phyloP scores from a whole-genome alignment of 345 rosid genomes.

The Eucalyptus cloeziana region DNA sequence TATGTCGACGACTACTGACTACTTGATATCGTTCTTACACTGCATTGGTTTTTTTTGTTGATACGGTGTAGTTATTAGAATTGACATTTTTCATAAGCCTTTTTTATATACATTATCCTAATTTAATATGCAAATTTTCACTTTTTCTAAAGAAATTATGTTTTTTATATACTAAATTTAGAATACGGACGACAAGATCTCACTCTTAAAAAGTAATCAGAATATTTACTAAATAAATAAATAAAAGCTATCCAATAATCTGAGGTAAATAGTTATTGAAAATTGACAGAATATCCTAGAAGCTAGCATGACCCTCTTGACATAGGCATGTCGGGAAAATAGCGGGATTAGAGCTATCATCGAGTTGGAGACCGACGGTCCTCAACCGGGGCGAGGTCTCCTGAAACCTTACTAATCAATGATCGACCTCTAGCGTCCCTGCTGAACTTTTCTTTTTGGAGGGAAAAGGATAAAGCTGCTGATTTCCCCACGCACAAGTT shows the following conservation, averaged over 20 bases:
- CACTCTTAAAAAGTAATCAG: not conserved
- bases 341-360: not conserved
- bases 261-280: not conserved
- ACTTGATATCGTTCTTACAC: rapidly evolving
- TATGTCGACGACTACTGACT: rapidly evolving
- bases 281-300: not conserved
- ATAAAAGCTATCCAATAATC: not conserved
- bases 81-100: not conserved
- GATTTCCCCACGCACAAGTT: not conserved
- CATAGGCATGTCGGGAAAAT: not conserved
- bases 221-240: not conserved
- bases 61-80: not conserved
- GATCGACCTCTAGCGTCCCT: not conserved
- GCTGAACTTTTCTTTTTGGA: not conserved
- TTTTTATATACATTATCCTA: not conserved
- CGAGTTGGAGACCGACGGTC: not conserved
- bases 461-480: not conserved
- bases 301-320: not conserved
- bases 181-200: not conserved
- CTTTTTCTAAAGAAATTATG: not conserved
- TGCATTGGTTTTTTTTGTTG: rapidly evolving
- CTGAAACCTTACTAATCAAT: not conserved
- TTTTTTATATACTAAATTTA: not conserved
- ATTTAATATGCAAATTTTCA: not conserved
- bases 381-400: not conserved